Percentiles rank a stretch among this genome's conserved stretches.
phyloP scores from a whole-genome alignment of 1,284 basidiomycete species.

The Ganoderma leucocontextum region DNA sequence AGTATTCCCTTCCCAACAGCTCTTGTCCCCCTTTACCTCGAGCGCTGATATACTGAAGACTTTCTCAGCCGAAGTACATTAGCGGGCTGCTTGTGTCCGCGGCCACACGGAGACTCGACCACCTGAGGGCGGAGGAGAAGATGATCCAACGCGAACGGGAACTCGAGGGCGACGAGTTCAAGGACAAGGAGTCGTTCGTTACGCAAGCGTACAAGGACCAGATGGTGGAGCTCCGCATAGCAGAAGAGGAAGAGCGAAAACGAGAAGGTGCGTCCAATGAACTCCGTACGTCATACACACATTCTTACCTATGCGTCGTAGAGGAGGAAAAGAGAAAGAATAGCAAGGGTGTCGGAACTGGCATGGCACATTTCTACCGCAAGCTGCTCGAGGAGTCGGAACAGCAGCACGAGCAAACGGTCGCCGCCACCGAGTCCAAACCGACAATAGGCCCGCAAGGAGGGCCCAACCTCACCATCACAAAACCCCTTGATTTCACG shows the following conservation, averaged over 20 bases:
- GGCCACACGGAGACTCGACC: conserved; percentile 87
- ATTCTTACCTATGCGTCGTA: conserved; percentile 35
- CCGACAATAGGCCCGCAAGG: conserved; percentile 70
- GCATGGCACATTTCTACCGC: conserved; percentile 90
- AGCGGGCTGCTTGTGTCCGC: conserved; percentile 84
- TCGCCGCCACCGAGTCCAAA: conserved; percentile 56
- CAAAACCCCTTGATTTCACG: conserved; percentile 68
- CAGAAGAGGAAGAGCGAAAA: conserved; percentile 90
- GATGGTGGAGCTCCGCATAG: conserved; percentile 89
- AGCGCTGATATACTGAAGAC: conserved; percentile 34
- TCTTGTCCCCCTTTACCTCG: conserved; percentile 20
- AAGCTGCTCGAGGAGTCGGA: conserved; percentile 84
- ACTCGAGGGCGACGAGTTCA: conserved; percentile 92
- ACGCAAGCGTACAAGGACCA: conserved; percentile 98
- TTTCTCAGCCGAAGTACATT: conserved; percentile 91
- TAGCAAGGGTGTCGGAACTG: conserved; percentile 60
- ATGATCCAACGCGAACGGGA: conserved; percentile 95
- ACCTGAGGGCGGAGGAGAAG: conserved; percentile 97
- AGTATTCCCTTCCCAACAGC: conserved; percentile 31
- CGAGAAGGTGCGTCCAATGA: conserved; percentile 73
- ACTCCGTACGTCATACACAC: neutral
- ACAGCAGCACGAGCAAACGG: conserved; percentile 83
- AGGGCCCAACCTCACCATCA: conserved; percentile 70
- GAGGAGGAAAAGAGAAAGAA: conserved; percentile 72
- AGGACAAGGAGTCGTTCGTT: conserved; percentile 95